Evolutionary conservation across 352 stramenopile species (phyloP).

Genomic region (Globisporangium emineosum): DNA sequence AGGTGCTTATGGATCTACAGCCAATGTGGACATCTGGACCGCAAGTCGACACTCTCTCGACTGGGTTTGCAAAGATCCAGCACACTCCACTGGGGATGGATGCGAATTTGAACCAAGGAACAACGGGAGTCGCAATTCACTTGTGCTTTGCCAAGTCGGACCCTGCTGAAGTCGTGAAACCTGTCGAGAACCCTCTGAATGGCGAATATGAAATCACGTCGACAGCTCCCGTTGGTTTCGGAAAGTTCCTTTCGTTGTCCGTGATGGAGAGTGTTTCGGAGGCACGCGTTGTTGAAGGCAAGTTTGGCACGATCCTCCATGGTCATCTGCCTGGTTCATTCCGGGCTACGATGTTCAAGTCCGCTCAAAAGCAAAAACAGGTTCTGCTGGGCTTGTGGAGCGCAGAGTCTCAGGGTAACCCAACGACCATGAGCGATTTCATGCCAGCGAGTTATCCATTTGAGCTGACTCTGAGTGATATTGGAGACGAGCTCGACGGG

Average conservation of each 20-base stretch:
- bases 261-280: constrained; percentile 53
- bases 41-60: constrained; percentile 54
- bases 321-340: constrained; percentile 55
- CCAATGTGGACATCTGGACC: constrained; percentile 76
- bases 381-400: constrained; percentile 68
- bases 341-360: constrained; percentile 48
- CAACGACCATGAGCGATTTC: constrained; percentile 56
- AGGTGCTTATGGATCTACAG: constrained; percentile 68
- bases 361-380: constrained; percentile 22
- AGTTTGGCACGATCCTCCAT: constrained; percentile 75
- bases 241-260: constrained; percentile 50
- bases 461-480: constrained; percentile 53
- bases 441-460: constrained; percentile 68
- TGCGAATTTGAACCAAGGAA: constrained; percentile 83
- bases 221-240: constrained; percentile 11
- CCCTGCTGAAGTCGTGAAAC: constrained; percentile 40
- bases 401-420: constrained; percentile 34
- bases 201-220: constrained; percentile 77
- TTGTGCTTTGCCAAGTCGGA: constrained; percentile 70
- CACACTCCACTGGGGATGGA: constrained; percentile 87
- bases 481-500: constrained; percentile 52
- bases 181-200: constrained; percentile 65
- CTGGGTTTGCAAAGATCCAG: constrained; percentile 79
- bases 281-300: constrained; percentile 53
- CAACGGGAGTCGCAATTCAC: constrained; percentile 67